Conservation (phyloP, 2,329 filamentous ascomycete species). For the Neoscytalidium dimidiatum region DNA sequence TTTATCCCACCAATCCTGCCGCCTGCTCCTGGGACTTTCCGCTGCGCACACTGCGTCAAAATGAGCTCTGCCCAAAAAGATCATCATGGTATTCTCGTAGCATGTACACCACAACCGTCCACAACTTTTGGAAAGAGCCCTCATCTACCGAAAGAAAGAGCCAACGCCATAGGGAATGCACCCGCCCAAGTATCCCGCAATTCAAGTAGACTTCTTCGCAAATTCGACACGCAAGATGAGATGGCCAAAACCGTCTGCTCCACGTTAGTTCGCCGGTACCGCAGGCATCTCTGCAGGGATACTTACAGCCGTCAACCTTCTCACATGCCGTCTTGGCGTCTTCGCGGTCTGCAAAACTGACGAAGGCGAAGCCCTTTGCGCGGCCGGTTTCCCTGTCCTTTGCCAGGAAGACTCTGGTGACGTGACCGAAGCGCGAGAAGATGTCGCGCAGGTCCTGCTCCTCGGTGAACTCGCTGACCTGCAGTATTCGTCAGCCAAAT, state of each 20-base stretch:
- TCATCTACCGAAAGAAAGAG: slow-evolving; percentile 17
- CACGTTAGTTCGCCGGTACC: not conserved
- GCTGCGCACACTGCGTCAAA: not conserved
- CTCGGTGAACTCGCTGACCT: slow-evolving; percentile 97
- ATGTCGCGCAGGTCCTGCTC: slow-evolving; percentile 94
- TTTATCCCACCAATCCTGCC: not conserved
- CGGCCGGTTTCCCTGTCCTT: slow-evolving; percentile 96
- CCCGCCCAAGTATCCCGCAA: slow-evolving; percentile 11
- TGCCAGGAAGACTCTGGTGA: slow-evolving; percentile 95
- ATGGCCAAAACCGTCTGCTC: slow-evolving; percentile 70
- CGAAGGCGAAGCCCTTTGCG: slow-evolving; percentile 98
- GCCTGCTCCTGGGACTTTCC: not conserved
- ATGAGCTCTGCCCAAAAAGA: slow-evolving; percentile 4
- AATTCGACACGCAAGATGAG: slow-evolving; percentile 86
- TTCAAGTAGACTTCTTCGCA: slow-evolving; percentile 63
- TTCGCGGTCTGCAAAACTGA: slow-evolving; percentile 87
- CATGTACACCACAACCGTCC: slow-evolving; percentile 9
- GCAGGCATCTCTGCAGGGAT: not conserved
- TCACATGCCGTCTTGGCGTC: slow-evolving; percentile 92
- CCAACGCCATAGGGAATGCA: slow-evolving; percentile 20
- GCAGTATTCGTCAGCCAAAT: slow-evolving; percentile 22
- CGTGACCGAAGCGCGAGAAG: slow-evolving; percentile 95
- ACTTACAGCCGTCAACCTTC: slow-evolving; percentile 86
- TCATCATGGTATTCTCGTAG: slow-evolving; percentile 18
- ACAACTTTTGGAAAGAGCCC: slow-evolving; percentile 16